Evolutionary conservation across 1,139 yeast species (phyloP).

Genomic region (Debaryomyces robertsiae): DNA sequence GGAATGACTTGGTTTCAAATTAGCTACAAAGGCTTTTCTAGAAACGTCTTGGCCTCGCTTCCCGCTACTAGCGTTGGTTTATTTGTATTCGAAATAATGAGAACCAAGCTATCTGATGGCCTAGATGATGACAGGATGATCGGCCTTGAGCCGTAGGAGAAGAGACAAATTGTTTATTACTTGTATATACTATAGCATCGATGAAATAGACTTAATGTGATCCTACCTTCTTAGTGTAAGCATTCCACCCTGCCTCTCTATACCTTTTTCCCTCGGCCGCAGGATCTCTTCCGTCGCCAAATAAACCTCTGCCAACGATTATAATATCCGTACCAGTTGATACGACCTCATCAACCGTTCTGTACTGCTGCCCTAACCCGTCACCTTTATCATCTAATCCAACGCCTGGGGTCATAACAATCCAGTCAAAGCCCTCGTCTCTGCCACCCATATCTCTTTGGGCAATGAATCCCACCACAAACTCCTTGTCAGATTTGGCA

Average conservation of each 20-base stretch:
- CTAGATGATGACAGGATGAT: constrained; percentile 26
- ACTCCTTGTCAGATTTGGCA: constrained; percentile 82
- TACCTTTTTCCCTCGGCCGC: constrained; percentile 84
- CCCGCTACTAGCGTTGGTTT: constrained; percentile 90
- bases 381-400: constrained; percentile 98
- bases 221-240: constrained; percentile 57
- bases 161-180: neutral
- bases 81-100: constrained; percentile 79
- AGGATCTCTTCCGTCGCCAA: constrained; percentile 96
- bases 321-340: constrained; percentile 87
- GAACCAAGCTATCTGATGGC: constrained; percentile 48
- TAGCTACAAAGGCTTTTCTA: constrained; percentile 75
- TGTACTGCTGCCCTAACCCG: constrained; percentile 92
- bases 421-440: constrained; percentile 89
- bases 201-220: constrained; percentile 11
- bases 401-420: constrained; percentile 97
- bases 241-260: constrained; percentile 92
- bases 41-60: constrained; percentile 72
- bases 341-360: constrained; percentile 85
- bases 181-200: constrained; percentile 10
- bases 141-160: neutral
- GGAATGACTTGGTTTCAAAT: constrained; percentile 61
- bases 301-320: constrained; percentile 95
- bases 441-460: constrained; percentile 84
- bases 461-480: constrained; percentile 96